Evolutionary conservation across 768 basidiomycete genomes (phyloP).

Genomic region (Boletus huronensis): DNA sequence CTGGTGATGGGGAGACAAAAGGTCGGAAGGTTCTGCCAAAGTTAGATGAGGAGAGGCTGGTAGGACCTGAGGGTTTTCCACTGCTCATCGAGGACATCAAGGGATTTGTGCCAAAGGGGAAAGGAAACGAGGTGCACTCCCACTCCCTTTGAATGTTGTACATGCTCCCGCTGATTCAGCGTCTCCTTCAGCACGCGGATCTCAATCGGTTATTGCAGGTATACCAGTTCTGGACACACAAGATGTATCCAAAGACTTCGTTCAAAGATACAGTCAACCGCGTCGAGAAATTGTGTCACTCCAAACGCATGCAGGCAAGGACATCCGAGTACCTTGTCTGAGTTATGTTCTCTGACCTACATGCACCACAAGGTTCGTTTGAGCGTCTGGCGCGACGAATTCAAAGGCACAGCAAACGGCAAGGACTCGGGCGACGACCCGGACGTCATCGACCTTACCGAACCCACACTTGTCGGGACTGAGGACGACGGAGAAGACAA

Average conservation of each 20-base stretch:
- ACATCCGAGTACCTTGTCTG: background rate
- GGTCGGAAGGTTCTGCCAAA: constrained; percentile 40
- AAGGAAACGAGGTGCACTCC: constrained; percentile 79
- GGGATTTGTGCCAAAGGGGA: constrained; percentile 77
- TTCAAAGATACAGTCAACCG: constrained; percentile 83
- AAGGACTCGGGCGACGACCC: constrained; percentile 18
- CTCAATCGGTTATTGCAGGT: constrained; percentile 73
- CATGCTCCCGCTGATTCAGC: background rate
- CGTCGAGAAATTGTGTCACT: constrained; percentile 87
- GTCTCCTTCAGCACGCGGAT: constrained; percentile 59
- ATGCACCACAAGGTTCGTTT: constrained; percentile 52
- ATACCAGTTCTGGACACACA: constrained; percentile 96
- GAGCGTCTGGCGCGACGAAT: constrained; percentile 77
- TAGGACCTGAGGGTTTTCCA: constrained; percentile 76
- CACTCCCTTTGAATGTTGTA: background rate
- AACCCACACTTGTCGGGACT: constrained; percentile 24
- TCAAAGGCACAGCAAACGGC: constrained; percentile 41
- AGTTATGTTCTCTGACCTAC: constrained; percentile 1
- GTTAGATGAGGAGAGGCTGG: constrained; percentile 73
- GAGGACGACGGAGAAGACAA: constrained; percentile 21
- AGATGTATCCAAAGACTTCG: constrained; percentile 83
- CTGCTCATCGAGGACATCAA: constrained; percentile 73
- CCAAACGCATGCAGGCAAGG: constrained; percentile 79
- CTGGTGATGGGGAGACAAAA: constrained; percentile 27
- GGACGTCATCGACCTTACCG: constrained; percentile 32